Evolutionary conservation across 2,329 filamentous ascomycete genomes (phyloP).

Genomic region (Aspergillus tanneri): DNA sequence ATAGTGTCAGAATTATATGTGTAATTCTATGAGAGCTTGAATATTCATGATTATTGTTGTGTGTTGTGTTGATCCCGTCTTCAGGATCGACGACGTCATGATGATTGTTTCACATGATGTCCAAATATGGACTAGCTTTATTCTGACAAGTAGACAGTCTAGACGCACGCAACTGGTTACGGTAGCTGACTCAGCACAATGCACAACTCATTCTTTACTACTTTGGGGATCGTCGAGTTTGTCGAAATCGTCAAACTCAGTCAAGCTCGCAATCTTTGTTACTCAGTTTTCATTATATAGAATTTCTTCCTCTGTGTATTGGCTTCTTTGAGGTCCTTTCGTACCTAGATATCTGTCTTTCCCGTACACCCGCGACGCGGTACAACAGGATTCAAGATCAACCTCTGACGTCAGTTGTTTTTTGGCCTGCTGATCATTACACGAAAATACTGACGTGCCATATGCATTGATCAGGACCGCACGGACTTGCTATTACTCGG

Average conservation of each 20-base stretch:
- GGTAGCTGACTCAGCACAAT: slow-evolving; percentile 18
- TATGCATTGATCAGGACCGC: slow-evolving; percentile 17
- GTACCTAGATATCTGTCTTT: neutral
- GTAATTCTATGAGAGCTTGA: too few species aligned
- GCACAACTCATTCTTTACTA: slow-evolving; percentile 14
- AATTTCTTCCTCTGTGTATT: neutral
- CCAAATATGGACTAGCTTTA: too few species aligned
- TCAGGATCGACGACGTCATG: too few species aligned
- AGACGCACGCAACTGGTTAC: too few species aligned
- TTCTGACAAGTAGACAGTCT: too few species aligned
- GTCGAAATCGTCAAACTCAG: slow-evolving; percentile 11
- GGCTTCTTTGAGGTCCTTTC: neutral
- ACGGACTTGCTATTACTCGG: neutral
- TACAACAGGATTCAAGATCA: slow-evolving; percentile 3
- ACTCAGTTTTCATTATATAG: slow-evolving; percentile 3
- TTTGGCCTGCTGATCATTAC: slow-evolving; percentile 10
- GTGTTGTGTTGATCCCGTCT: too few species aligned
- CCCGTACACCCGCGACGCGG: neutral
- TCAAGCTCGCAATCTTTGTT: slow-evolving; percentile 2
- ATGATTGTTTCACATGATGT: too few species aligned
- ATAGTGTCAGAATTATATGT: too few species aligned
- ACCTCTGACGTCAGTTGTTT: slow-evolving; percentile 30
- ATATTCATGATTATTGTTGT: too few species aligned
- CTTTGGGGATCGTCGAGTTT: slow-evolving; percentile 15
- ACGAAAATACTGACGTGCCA: slow-evolving; percentile 7